Evolutionary conservation across 257 asterid species (phyloP), one percentile per base, ranked within the genome.

Genomic region (Nicotiana undulata): DNA sequence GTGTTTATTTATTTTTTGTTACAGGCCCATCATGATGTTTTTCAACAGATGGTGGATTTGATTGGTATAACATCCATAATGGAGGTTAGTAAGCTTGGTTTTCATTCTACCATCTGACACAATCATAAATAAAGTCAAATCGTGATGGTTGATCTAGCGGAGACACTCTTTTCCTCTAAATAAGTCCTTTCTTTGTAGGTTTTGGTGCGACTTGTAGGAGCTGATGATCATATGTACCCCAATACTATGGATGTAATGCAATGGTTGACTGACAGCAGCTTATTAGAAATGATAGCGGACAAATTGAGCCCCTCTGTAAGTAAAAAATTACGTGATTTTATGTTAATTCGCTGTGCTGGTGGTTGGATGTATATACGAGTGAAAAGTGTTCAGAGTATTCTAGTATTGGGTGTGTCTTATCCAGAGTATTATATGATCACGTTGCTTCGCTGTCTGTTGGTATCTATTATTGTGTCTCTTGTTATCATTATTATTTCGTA

Each of bases 231-330:
- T 84, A 85, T 90, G 78, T 96, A 94, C 85, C 94, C 96, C 60
- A 93, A 86, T 82, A 89, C 96, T 16, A 72, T 88, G 88, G 98
- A 96, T 80, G 94, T 94, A 82, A 91, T 93, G 95, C 98, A 91
- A 87, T 96, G 98, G 98, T 89, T 96, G 92, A 95, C 97, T 83
- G 95, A 91, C 70, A 94, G 97, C 89, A 88, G 88, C 85, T 89
- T 96, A 88, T 83, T 96, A 85, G 99, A 96, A 89, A 94, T 96
- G 99, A 94, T 94, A 66, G 99, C 92, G 67, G 98, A 96, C 85
- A 96, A 96, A 87, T 90, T 96, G 85, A 90, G 85, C 84, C 81
- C 91, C 67, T 84, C 88, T 37, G 99, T 96, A 90, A 88, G 98
- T 83, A 34, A 52, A 40, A 63, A 18, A 53, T 63, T 64, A 79